A percentile compares a stretch with the other conserved stretches of the same genome.
Evolutionary conservation across 2,329 filamentous ascomycete species (phyloP).

Genomic region (Fonsecaea pedrosoi): DNA sequence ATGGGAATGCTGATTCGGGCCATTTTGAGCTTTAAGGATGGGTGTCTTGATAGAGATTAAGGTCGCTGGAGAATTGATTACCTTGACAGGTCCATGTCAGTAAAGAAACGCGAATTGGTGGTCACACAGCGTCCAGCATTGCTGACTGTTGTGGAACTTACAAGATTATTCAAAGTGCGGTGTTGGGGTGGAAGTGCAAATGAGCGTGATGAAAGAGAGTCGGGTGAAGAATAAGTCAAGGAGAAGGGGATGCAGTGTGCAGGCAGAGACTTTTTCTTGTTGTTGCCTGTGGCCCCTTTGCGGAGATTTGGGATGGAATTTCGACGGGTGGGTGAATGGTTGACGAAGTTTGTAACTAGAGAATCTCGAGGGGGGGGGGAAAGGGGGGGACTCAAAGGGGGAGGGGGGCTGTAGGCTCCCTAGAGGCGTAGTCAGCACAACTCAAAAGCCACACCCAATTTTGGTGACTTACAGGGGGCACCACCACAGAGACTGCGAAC

Average conservation of each 20-base stretch:
- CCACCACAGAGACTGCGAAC: constrained; percentile 10
- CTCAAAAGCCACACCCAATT: constrained; percentile 19
- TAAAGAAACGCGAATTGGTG: background rate
- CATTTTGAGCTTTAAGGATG: constrained; percentile 59
- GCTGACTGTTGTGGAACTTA: constrained; percentile 5
- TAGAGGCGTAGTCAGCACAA: constrained; percentile 20
- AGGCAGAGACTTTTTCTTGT: constrained; percentile 6
- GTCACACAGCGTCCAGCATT: background rate
- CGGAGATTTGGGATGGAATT: constrained; percentile 20
- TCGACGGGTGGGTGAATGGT: constrained; percentile 1
- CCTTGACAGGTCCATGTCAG: background rate
- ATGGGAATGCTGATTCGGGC: constrained; percentile 90
- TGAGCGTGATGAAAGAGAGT: constrained; percentile 15
- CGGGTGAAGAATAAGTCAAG: background rate
- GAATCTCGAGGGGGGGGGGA: background rate
- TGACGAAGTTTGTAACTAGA: background rate
- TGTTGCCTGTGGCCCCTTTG: constrained; percentile 14
- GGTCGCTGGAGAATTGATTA: background rate
- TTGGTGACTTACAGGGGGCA: constrained; percentile 1
- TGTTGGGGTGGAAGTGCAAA: constrained; percentile 1
- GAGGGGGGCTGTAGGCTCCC: constrained; percentile 4
- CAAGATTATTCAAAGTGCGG: background rate
- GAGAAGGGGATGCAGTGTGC: constrained; percentile 1
- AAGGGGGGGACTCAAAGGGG: background rate
- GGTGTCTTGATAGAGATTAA: background rate